Base-by-base conservation (phyloP, 768 basidiomycete species). In the Chlorophyllum brunneum region DNA sequence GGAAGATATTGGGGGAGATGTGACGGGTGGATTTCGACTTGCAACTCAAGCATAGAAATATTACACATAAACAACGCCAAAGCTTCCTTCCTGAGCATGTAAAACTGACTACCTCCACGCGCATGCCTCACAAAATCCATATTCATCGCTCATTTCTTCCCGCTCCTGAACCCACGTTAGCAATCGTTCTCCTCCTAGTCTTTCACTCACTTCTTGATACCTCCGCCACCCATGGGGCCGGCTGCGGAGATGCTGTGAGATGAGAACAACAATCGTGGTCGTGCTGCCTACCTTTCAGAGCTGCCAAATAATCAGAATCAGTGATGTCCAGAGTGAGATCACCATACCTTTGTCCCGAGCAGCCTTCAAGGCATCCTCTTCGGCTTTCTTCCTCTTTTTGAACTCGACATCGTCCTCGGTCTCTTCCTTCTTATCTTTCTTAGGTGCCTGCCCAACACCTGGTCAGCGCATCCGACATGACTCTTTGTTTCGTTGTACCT, bases 141-240 rank as follows among this genome's bases (percentile, higher is more conserved):
- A 33, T 20, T 16, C 31, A 30, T 30, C 34, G 15, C 59, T 67
- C 75, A 86, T 66, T 87, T 87, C 81, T 87, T 87, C 41, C 82
- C 82, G 30, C 85, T 86, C 66, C 86, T 86, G 61, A 16, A 38
- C n/a, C 2, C 29, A 7, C 24, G 36, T 53, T 27, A 53, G 43
- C n/a, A 16, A 1, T 20, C 4, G 2, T 13, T 9, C 23, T 4
- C 9, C 11, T 7, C 27, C 34, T 10, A 8, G 20, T n/a, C 8
- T 5, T 7, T 8, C n/a, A 76, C 86, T 60, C 69, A 91, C 90
- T 92, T 92, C 80, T 92, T 92, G 77, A 92, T 90, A 22, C 91
- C 88, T 38, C 79, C 75, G 16, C 78, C 82, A 46, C 81, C 82
- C 48, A 83, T 76, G 8, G 86, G 72, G 18, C 88, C 88, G 56